Evolutionary conservation across 75 land plant species (phyloP).

Genomic region (Cunninghamia lanceolata): DNA sequence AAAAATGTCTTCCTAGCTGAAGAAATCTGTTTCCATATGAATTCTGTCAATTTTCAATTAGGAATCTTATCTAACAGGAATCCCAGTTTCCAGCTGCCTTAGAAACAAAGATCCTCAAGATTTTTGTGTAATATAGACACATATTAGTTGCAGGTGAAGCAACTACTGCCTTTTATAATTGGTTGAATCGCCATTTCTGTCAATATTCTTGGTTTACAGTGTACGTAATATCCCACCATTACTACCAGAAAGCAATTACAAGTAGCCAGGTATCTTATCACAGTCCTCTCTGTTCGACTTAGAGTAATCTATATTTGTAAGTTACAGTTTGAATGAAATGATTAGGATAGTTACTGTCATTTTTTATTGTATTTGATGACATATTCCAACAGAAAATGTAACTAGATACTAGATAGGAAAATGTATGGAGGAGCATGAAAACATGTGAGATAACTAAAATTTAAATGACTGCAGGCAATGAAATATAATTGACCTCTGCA

Average conservation of each 20-base stretch:
- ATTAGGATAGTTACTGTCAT: background rate
- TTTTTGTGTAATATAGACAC: background rate
- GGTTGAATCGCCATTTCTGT: background rate
- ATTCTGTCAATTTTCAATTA: background rate
- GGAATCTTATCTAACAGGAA: background rate
- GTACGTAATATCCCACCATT: background rate
- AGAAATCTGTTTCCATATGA: background rate
- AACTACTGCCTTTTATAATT: background rate
- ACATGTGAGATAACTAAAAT: background rate
- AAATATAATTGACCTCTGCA: background rate
- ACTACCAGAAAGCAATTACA: background rate
- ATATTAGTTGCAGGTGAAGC: background rate
- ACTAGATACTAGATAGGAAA: too few species aligned
- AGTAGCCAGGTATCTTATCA: background rate
- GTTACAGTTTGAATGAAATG: background rate
- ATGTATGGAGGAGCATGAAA: background rate
- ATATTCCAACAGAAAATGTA: too few species aligned
- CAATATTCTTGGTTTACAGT: background rate
- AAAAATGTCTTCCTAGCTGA: background rate
- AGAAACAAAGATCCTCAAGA: background rate
- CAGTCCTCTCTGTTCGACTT: background rate
- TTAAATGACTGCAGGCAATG: background rate
- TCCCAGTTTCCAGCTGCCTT: background rate
- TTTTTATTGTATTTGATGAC: background rate
- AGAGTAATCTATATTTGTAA: background rate